Conservation (phyloP, 176 grass and related monocot genomes). For the Phoenix roebelenii region DNA sequence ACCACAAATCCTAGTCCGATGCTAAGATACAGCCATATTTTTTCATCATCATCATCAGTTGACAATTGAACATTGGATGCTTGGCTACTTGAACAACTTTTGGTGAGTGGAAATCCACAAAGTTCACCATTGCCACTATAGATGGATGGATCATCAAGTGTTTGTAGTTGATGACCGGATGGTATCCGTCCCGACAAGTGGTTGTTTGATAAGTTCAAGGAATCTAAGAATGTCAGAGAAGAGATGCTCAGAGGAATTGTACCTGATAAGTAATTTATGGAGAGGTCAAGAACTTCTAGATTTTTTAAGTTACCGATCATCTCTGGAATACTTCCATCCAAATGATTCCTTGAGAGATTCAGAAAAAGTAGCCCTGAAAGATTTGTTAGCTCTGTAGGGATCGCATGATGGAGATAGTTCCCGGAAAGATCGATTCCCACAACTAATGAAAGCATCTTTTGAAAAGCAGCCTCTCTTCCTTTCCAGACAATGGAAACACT, state of each 20-base stretch:
- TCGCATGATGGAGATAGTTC: conserved; percentile 31
- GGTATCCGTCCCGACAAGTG: conserved; percentile 47
- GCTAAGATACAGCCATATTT: conserved; percentile 33
- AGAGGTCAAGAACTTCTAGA: conserved; percentile 56
- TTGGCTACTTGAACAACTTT: conserved; percentile 15
- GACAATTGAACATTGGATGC: not conserved
- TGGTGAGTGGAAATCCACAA: conserved; percentile 37
- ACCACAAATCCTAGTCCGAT: conserved; percentile 35
- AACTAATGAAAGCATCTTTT: conserved; percentile 34
- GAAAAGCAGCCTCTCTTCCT: conserved; percentile 26
- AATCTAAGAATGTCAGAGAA: conserved; percentile 5
- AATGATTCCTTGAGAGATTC: conserved; percentile 54
- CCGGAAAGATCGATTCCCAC: conserved; percentile 46
- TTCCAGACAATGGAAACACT: conserved; percentile 35
- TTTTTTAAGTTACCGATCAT: conserved; percentile 24
- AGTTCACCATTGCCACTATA: conserved; percentile 48
- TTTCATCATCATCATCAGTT: not conserved
- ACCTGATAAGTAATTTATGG: conserved; percentile 35
- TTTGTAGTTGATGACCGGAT: conserved; percentile 42
- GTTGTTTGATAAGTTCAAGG: conserved; percentile 50
- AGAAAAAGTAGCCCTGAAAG: conserved; percentile 49
- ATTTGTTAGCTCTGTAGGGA: conserved; percentile 34
- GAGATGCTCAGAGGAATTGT: conserved; percentile 33
- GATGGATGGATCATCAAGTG: conserved; percentile 25
- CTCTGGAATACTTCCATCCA: conserved; percentile 27